Base-by-base conservation (phyloP, 2,329 filamentous ascomycete genomes). In the Aspergillus alliaceus region DNA sequence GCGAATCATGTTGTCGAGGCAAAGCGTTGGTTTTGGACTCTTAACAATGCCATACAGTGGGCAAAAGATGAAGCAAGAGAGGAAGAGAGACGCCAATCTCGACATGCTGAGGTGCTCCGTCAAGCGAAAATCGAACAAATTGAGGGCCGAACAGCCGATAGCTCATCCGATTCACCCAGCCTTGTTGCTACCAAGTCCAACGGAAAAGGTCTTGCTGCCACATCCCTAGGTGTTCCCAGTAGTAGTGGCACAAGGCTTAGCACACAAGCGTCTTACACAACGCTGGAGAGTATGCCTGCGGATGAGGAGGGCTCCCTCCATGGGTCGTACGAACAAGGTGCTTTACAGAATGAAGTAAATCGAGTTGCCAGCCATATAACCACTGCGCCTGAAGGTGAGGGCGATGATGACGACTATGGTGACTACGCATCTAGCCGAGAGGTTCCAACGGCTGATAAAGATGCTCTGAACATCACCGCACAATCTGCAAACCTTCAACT, bases 41-140 rank as follows among this genome's bases (percentile, higher is more conserved):
- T 99, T 61, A 99, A 99, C 78, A 99, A 99, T 72, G 93, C 95
- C 6, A 99, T 99, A 50, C 95, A 98, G 72, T 98, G 91, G 90
- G 89, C 91, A 61, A 99, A 99, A 75, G 95, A 99, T 69, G 95
- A 98, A 76, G 93, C 91, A 7, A 93, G 90, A 65, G 91, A 96
- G 72, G 93, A 97, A 67, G 89, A 93, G 69, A 87, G 83, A 64
- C 87, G 92, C 59, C 87, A 87, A 32, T 86, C 86, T 7, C 87
- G 86, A 56, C 90, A 88, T 66, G 89, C 88, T 6, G 91, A 95
- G 73, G 82, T 88, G 34, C 76, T 96, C 51, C 86, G 85, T 61
- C 88, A 93, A 69, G 91, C 90, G 53, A 93, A 92, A 73, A 87
- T 88, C 15, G 90, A 95, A 60, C 88, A 90, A 59, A 78, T 83